Percentiles rank a stretch among this genome's conserved stretches.
Evolutionary conservation across 2,329 filamentous ascomycete genomes (phyloP).

Genomic region (Exophiala sp.): DNA sequence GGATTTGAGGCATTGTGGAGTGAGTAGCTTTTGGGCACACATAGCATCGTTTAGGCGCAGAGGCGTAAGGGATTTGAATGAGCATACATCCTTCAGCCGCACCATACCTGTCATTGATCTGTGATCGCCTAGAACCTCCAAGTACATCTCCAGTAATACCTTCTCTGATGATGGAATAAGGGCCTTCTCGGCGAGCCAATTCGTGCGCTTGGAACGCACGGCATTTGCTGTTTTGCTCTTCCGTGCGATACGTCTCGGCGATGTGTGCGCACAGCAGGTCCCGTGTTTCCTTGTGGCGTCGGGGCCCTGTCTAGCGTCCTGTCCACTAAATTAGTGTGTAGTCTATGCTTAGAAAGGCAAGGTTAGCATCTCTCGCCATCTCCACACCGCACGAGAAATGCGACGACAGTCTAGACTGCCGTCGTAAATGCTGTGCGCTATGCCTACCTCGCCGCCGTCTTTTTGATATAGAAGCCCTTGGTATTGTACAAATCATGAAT

Average conservation of each 20-base stretch:
- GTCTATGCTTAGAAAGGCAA: neutral
- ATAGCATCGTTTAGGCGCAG: neutral
- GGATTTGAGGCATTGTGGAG: neutral
- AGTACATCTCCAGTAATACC: too few species aligned
- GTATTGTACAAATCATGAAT: neutral
- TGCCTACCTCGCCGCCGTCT: too few species aligned
- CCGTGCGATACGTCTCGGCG: neutral
- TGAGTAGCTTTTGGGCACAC: neutral
- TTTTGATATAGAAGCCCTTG: too few species aligned
- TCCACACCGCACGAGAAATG: neutral
- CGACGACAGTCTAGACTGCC: too few species aligned
- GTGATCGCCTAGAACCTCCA: too few species aligned
- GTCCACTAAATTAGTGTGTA: neutral
- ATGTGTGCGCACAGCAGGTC: neutral
- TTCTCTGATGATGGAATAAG: too few species aligned
- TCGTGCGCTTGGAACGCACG: too few species aligned
- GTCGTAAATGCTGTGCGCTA: too few species aligned
- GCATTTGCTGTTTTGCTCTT: too few species aligned
- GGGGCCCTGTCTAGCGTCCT: neutral
- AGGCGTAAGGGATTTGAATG: neutral
- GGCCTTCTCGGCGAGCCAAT: too few species aligned
- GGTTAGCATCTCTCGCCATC: neutral
- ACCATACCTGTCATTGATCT: too few species aligned
- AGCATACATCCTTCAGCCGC: too few species aligned
- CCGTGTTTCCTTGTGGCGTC: neutral